These are phyloP conservation scores for Lagenidium sp. DNA, from an alignment of 352 stramenopile species.

Conservation along the genomic window DNA sequence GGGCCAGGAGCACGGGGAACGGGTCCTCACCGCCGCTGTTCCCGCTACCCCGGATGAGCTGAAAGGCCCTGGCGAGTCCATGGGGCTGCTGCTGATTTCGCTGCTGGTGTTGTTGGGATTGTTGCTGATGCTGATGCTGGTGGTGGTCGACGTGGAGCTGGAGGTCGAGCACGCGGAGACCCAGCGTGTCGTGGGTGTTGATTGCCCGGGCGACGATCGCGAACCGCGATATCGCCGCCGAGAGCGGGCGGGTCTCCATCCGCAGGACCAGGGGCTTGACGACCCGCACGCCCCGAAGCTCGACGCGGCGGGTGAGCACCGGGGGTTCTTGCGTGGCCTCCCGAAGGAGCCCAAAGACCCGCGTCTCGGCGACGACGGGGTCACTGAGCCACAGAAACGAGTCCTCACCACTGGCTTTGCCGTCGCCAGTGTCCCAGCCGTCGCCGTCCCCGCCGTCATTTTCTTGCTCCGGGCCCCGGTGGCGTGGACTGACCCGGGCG, in stretches of 20 bases:
- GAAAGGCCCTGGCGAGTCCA: neutral
- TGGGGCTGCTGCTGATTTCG: conserved; percentile 19
- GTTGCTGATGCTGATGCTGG: no score
- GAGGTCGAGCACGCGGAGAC: conserved; percentile 41
- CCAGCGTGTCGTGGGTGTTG: conserved; percentile 34
- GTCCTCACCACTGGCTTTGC: neutral
- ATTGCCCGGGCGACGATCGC: conserved; percentile 34
- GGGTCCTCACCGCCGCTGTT: conserved; percentile 20
- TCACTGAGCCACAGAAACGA: neutral
- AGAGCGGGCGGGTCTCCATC: conserved; percentile 39
- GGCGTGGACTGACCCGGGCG: conserved; percentile 33
- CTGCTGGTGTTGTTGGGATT: no score
- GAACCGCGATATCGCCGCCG: conserved; percentile 16
- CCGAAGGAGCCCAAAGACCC: conserved; percentile 34
- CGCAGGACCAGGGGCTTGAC: conserved; percentile 46
- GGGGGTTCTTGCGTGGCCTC: conserved; percentile 29
- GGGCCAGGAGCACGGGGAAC: conserved; percentile 43
- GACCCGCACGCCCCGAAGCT: conserved; percentile 36
- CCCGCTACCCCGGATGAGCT: conserved; percentile 3
- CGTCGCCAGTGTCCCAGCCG: neutral
- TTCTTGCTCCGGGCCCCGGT: conserved; percentile 4
- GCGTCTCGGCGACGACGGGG: conserved; percentile 17
- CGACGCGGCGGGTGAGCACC: conserved; percentile 33
- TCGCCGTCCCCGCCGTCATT: neutral
- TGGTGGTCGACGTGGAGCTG: conserved; percentile 61